Base-by-base conservation (phyloP, 2,329 filamentous ascomycete genomes). In the Plectosphaerella cucumerina region DNA sequence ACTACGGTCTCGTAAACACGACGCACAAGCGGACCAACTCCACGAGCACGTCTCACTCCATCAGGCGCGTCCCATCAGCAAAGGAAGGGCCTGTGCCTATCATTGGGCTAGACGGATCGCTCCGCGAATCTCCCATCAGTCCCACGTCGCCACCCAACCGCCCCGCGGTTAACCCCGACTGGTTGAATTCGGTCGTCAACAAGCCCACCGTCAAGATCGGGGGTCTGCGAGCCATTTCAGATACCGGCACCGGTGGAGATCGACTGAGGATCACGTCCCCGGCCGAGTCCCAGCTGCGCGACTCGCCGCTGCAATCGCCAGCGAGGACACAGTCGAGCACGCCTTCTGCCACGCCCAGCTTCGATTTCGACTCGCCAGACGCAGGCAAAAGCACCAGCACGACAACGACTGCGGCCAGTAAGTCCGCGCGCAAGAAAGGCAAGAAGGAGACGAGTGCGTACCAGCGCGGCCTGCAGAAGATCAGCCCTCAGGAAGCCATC, bases 371-470 rank as follows among this genome's bases (percentile, higher is more conserved):
- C 48, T 90, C 87, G 41, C 81, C 85, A 0, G 86, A 87, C 59
- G 72, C 76, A 1, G 76, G 80, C 45, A 85, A 81, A 65, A 81
- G 75, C 55, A 75, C 78, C 5, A 77, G 73, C 56, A 74, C 76
- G 2, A 65, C 69, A 6, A 67, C 71, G 5, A 78, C 78, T 3
- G 68, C 75, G 3, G 66, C 73, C 22, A 77, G 71, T 64, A 71
- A 75, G 63, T 69, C 72, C 60, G 73, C 70, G 58, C 73, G 78
- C 61, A 79, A 86, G 79, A 92, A 93, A 70, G 83, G 85, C 48
- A 99, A 99, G 74, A 95, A 97, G 66, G 86, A 90, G 52, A 99
- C 94, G 0, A 97, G 92, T 62, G 94, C 94, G 1, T 99, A 97
- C 69, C 89, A 86, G 17, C 86, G 89, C 26, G 94, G 94, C 0